Percentiles rank a stretch among this genome's conserved stretches.
Conservation (phyloP, 306 rosid genomes). For the Acacia confusa region DNA sequence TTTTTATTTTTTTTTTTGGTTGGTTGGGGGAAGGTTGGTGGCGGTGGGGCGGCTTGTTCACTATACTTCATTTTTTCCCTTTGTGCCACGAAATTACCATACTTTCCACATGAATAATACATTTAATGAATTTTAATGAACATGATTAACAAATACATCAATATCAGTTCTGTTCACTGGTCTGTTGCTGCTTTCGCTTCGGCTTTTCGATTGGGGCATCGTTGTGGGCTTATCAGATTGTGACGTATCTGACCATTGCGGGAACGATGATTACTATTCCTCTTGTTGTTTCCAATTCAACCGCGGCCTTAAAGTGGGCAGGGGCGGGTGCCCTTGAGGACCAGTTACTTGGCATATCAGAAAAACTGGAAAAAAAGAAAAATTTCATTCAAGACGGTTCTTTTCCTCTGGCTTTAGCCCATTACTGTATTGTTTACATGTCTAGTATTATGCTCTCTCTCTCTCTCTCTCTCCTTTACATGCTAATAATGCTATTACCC, state of each 20-base stretch:
- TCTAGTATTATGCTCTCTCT: not conserved
- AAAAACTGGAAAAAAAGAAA: slow-evolving; percentile 30
- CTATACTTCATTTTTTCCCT: not conserved
- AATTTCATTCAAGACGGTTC: slow-evolving; percentile 16
- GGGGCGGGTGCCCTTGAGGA: slow-evolving; percentile 45
- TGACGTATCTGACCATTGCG: slow-evolving; percentile 29
- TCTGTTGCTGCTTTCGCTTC: slow-evolving; percentile 17
- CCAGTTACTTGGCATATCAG: slow-evolving; percentile 47
- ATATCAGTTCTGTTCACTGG: slow-evolving; percentile 8
- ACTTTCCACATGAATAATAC: too few species aligned
- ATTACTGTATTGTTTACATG: slow-evolving; percentile 27
- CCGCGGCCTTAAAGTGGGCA: slow-evolving; percentile 27
- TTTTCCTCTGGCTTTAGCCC: slow-evolving; percentile 35
- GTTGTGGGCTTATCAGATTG: slow-evolving; percentile 30
- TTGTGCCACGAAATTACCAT: not conserved
- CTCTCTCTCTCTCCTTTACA: slow-evolving; percentile 33
- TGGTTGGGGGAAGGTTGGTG: not conserved
- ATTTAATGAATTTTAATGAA: not conserved
- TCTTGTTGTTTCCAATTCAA: slow-evolving; percentile 46
- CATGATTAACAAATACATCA: slow-evolving; percentile 15
- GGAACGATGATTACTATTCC: slow-evolving; percentile 24
- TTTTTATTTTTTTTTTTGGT: not conserved
- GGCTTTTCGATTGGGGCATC: slow-evolving; percentile 32
- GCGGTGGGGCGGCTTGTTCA: slow-evolving; percentile 5
- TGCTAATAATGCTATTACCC: slow-evolving; percentile 28